Percentiles rank a stretch among this genome's conserved stretches.
phyloP scores from a whole-genome alignment of 352 stramenopile genomes.

The Pythium monospermum region DNA sequence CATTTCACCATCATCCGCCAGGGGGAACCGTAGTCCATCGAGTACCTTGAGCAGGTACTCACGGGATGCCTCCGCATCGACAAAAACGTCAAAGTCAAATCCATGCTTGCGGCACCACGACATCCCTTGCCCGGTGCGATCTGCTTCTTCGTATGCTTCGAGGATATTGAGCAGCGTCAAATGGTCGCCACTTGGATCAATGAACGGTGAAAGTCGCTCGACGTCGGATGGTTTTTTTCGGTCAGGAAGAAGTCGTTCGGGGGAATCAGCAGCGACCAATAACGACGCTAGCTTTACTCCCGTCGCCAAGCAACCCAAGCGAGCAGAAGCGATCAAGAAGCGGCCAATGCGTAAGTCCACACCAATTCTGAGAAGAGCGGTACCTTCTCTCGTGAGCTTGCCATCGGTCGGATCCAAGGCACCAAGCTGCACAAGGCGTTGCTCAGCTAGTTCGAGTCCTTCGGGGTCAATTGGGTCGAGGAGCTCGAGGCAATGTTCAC shows the following conservation, averaged over 20 bases:
- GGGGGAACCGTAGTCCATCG: conserved; percentile 10
- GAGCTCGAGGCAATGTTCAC: conserved; percentile 10
- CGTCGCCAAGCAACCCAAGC: conserved; percentile 17
- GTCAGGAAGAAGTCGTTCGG: conserved; percentile 17
- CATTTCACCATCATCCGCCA: conserved; percentile 8
- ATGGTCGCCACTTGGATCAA: conserved; percentile 22
- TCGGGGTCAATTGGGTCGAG: conserved; percentile 17
- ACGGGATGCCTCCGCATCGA: conserved; percentile 5
- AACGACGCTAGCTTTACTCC: conserved; percentile 21
- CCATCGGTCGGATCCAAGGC: conserved; percentile 11
- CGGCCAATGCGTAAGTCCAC: conserved; percentile 22
- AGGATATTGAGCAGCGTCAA: conserved; percentile 25
- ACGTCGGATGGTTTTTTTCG: background rate
- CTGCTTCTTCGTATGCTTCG: conserved; percentile 17
- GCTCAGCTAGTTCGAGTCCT: background rate
- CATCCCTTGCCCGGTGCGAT: conserved; percentile 1
- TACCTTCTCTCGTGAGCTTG: conserved; percentile 16
- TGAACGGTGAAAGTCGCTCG: background rate
- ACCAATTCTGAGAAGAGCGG: conserved; percentile 12
- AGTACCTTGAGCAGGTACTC: conserved; percentile 24
- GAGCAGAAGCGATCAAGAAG: conserved; percentile 21
- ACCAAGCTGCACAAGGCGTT: conserved; percentile 9
- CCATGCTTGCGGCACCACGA: conserved; percentile 15
- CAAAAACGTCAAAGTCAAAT: conserved; percentile 21
- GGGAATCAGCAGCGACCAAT: conserved; percentile 11